A percentile compares a stretch with the other conserved stretches of the same genome.
Evolutionary conservation across 331 rosid species (phyloP).

Genomic region (Malus hybrid): DNA sequence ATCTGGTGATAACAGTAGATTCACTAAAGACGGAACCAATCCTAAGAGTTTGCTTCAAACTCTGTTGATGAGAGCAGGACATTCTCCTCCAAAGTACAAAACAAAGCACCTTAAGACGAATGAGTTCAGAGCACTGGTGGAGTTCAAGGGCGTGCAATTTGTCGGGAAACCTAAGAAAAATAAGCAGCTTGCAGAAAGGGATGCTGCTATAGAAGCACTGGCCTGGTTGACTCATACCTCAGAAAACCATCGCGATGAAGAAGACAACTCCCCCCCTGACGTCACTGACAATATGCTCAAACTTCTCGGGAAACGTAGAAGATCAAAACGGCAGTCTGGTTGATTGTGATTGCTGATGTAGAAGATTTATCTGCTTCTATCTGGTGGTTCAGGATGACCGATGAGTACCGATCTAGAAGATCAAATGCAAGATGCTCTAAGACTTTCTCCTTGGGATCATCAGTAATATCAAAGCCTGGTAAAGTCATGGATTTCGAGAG

Average conservation of each 20-base stretch:
- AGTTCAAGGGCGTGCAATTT: constrained; percentile 96
- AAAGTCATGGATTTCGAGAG: not conserved
- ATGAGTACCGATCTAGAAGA: not conserved
- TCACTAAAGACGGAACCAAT: constrained; percentile 85
- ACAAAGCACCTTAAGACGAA: constrained; percentile 91
- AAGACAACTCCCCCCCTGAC: constrained; percentile 56
- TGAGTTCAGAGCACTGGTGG: constrained; percentile 91
- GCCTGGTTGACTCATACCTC: constrained; percentile 99
- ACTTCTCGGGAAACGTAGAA: constrained; percentile 71
- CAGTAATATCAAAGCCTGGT: not conserved
- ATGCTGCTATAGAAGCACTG: constrained; percentile 92
- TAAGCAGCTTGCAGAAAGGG: constrained; percentile 95
- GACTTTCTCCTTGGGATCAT: not conserved
- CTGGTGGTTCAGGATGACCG: not conserved
- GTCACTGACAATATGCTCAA: constrained; percentile 95
- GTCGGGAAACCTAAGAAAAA: constrained; percentile 91
- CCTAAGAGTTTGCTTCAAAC: constrained; percentile 93
- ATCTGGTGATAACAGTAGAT: constrained; percentile 41
- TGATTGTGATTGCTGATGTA: not conserved
- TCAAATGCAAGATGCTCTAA: not conserved
- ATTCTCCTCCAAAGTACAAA: constrained; percentile 86
- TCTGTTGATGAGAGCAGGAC: constrained; percentile 91
- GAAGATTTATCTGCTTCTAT: not conserved
- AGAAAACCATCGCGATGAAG: constrained; percentile 38
- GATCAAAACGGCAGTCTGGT: constrained; percentile 50